Base-by-base conservation (phyloP, 352 stramenopile genomes). In the Stramenopiles sp. region DNA sequence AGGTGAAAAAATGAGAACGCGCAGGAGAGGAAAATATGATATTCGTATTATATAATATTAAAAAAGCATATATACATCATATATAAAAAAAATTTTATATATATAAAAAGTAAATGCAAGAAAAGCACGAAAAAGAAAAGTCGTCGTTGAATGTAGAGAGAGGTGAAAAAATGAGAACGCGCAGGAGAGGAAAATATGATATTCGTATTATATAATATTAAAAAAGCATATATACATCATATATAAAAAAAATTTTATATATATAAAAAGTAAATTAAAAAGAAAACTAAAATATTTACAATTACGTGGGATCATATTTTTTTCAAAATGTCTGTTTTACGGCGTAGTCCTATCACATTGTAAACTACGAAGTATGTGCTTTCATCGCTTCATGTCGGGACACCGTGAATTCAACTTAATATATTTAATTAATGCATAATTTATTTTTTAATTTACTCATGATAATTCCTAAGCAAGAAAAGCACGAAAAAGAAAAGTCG, bases 131-230 rank as follows among this genome's bases (percentile, higher is more conserved):
- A 7, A 43, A 79, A 78, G 33, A n/a, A n/a, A n/a, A n/a, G n/a
- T n/a, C n/a, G n/a, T n/a, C n/a, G n/a, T n/a, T 79, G 81, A 87
- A 29, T 83, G 91, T 80, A 7, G 43, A 32, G 38, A 63, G n/a
- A 74, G 7, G 32, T 20, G 32, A 31, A 7, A 79, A 53, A 31
- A 6, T 29, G 31, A 33, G 32, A 32, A 79, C 78, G 80, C 79
- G 81, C 74, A 82, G 76, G 20, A 29, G 20, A 73, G 73, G 32
- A 27, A 32, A 1, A 77, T 53, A 31, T 79, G 80, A n/a, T n/a
- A n/a, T n/a, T n/a, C n/a, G n/a, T n/a, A n/a, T n/a, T n/a, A n/a
- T n/a, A n/a, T n/a, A n/a, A 43, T 84, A 85, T 80, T 31, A 81
- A 27, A 53, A 29, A 33, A 82, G 73, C 30, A 78, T 73, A 31